Evolutionary conservation across 306 rosid species (phyloP), one percentile per base, ranked within the genome.

Genomic region (Coriaria nepalensis): DNA sequence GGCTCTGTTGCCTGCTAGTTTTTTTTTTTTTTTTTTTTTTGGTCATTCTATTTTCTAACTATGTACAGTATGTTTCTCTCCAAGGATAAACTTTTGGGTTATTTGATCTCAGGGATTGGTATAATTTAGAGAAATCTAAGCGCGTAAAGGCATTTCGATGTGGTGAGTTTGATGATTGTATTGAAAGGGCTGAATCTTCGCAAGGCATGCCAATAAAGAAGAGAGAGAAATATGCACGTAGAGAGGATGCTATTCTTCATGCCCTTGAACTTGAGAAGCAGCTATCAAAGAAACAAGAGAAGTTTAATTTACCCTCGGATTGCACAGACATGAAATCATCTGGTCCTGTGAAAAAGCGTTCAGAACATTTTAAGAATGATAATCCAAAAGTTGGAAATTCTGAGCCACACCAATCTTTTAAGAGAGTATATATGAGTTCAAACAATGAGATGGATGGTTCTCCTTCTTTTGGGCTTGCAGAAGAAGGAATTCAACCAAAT

Each of bases 161-260:
- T 12, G 95, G 97, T 37, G 97, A 84, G 57, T 88, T 88, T 75
- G 97, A 88, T 64, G 97, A 77, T 42, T 88, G 90, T 58, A 88
- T 88, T 72, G 90, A 74, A 61, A 84, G 80, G 78, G 97, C 93
- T 5, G 97, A 88, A 66, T 72, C 86, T 4, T 61, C 95, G 0
- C 93, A 78, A 57, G 86, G 90, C 45, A 78, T 88, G 93, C 93
- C 95, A 0, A 70, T 77, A 55, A 88, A 84, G 81, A 88, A 88
- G 70, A 78, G 97, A 59, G 97, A 88, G 72, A 88, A 88, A 63
- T 88, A 88, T 69, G 97, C 97, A 35, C 93, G 97, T 45, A 80
- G 93, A 60, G 97, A 88, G 74, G 97, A 88, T 73, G 97, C 95
- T 41, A 84, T 88, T 66, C 83, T 88, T 47, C 97, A 88, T 47